Evolutionary conservation across 2,329 filamentous ascomycete genomes (phyloP).

Genomic region (Fusarium aywerte): DNA sequence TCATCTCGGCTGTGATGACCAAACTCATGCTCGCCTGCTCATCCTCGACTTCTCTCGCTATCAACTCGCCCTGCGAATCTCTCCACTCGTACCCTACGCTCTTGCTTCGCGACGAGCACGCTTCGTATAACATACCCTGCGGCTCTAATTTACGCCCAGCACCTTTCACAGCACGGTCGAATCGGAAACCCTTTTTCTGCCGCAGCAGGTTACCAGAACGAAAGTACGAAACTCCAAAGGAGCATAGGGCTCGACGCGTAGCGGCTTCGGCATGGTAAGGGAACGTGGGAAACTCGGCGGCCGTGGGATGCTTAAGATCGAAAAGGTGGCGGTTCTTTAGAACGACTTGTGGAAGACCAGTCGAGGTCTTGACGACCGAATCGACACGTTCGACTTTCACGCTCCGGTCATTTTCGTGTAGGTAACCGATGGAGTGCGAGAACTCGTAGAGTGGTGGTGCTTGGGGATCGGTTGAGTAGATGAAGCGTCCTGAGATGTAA

Average conservation of each 20-base stretch:
- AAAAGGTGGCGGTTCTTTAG: slow-evolving; percentile 50
- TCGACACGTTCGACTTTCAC: slow-evolving; percentile 50
- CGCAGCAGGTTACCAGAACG: slow-evolving; percentile 39
- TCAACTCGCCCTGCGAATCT: slow-evolving; percentile 41
- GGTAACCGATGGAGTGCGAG: slow-evolving; percentile 50
- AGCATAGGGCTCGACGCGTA: slow-evolving; percentile 45
- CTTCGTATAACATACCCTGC: slow-evolving; percentile 46
- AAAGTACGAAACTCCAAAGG: slow-evolving; percentile 47
- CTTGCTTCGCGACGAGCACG: slow-evolving; percentile 40
- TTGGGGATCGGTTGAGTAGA: slow-evolving; percentile 47
- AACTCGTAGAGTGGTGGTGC: slow-evolving; percentile 52
- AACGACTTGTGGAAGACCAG: slow-evolving; percentile 42
- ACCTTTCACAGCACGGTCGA: slow-evolving; percentile 46
- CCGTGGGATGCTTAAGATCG: slow-evolving; percentile 50
- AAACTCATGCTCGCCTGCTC: slow-evolving; percentile 45
- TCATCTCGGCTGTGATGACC: slow-evolving; percentile 49
- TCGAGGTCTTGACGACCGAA: slow-evolving; percentile 38
- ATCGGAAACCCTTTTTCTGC: slow-evolving; percentile 43
- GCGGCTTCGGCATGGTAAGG: slow-evolving; percentile 49
- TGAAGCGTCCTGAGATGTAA: slow-evolving; percentile 49
- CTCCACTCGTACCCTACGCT: slow-evolving; percentile 50
- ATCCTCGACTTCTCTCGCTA: slow-evolving; percentile 50
- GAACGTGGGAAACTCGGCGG: slow-evolving; percentile 46
- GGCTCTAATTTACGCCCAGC: slow-evolving; percentile 40
- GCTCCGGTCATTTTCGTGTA: slow-evolving; percentile 48